These are phyloP conservation scores for Nicotiana noctiflora DNA, from an alignment of 257 asterid genomes.

Conservation along the genomic window DNA sequence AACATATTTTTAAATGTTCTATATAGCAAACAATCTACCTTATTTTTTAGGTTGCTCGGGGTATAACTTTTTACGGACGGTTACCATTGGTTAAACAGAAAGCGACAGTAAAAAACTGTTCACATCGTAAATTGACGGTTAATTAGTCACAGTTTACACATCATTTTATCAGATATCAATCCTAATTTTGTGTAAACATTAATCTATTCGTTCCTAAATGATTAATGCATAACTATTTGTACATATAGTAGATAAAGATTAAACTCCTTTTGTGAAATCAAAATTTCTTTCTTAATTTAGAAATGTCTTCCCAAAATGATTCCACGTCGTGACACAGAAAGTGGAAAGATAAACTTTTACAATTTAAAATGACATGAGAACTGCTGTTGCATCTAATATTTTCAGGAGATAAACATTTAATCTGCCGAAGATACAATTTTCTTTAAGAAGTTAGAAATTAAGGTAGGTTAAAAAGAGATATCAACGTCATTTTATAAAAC, in stretches of 20 bases:
- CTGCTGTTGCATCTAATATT: no score
- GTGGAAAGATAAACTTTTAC: no score
- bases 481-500: conserved; percentile 4
- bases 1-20: no score
- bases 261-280: not conserved
- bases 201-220: no score
- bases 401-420: not conserved
- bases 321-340: no score
- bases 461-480: not conserved
- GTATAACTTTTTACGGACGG: no score
- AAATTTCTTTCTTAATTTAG: not conserved
- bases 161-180: not conserved
- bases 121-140: not conserved
- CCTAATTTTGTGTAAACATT: not conserved
- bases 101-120: not conserved
- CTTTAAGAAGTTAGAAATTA: not conserved
- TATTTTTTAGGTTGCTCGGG: no score
- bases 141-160: not conserved
- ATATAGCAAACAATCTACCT: no score
- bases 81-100: not conserved
- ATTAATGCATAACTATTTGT: not conserved
- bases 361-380: no score
- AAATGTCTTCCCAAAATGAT: not conserved
- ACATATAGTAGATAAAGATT: not conserved
- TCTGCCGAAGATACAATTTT: not conserved